phyloP scores from a whole-genome alignment of 2,329 filamentous ascomycete genomes.

The Penicillium aurantiogriseum region DNA sequence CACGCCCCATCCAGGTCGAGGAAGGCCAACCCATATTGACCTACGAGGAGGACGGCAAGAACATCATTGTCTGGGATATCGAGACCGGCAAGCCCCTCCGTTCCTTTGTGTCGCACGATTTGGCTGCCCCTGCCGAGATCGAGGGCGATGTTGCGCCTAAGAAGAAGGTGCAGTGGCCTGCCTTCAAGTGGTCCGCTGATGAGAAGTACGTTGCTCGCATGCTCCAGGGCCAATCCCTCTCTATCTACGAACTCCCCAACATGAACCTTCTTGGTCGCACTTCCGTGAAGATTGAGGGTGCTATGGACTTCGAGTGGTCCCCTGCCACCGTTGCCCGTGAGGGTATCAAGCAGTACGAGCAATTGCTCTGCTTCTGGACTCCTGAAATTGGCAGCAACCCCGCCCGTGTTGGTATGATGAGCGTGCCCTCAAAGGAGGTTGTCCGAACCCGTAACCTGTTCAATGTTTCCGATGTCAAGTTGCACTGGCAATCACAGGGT shows the following conservation, averaged over 20 bases:
- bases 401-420: constrained; percentile 95
- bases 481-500: constrained; percentile 97
- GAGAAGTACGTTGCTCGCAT: constrained; percentile 95
- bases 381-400: constrained; percentile 97
- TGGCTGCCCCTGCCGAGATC: constrained; percentile 53
- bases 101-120: constrained; percentile 88
- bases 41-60: constrained; percentile 95
- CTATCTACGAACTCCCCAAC: constrained; percentile 81
- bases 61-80: constrained; percentile 98
- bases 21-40: constrained; percentile 83
- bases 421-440: constrained; percentile 88
- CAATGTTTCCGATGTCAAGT: constrained; percentile 94
- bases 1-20: constrained; percentile 85
- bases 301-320: constrained; percentile 98
- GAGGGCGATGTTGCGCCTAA: constrained; percentile 67
- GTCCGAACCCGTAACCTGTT: constrained; percentile 95
- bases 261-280: constrained; percentile 91
- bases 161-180: constrained; percentile 96
- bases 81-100: constrained; percentile 84
- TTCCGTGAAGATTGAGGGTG: constrained; percentile 91
- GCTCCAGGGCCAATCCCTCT: constrained; percentile 83
- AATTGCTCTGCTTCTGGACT: constrained; percentile 98
- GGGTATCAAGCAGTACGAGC: constrained; percentile 86
- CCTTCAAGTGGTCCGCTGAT: constrained; percentile 98
- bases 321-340: constrained; percentile 79